Conservation (phyloP, 306 rosid genomes). For the Trichosanthes truncata region DNA sequence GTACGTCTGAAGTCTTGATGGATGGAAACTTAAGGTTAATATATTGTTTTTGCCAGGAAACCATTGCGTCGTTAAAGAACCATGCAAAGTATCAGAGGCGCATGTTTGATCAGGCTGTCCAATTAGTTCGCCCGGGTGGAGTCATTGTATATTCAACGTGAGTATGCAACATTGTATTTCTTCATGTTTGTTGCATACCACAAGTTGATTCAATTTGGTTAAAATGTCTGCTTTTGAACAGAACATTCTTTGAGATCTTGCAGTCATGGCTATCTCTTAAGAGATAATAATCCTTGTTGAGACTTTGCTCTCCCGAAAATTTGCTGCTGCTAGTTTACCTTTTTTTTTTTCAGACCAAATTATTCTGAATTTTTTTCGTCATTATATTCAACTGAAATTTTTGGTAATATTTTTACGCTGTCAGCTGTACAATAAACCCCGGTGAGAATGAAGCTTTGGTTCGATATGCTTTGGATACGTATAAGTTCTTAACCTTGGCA, state of each 20-base stretch:
- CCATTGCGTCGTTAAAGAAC: constrained; percentile 58
- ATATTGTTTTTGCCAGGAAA: constrained; percentile 46
- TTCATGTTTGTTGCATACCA: background rate
- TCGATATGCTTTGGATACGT: constrained; percentile 85
- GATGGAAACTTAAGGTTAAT: background rate
- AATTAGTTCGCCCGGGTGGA: constrained; percentile 74
- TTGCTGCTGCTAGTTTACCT: background rate
- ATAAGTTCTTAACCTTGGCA: constrained; percentile 65
- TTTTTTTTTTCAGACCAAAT: background rate
- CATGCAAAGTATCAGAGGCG: constrained; percentile 77
- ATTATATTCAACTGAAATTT: background rate
- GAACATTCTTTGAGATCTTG: background rate
- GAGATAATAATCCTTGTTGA: background rate
- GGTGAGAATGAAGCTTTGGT: constrained; percentile 98
- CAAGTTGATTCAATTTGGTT: background rate
- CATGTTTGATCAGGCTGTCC: constrained; percentile 95
- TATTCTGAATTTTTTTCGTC: background rate
- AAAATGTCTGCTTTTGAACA: background rate
- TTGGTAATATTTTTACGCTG: background rate
- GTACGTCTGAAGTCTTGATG: background rate
- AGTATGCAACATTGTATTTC: constrained; percentile 20
- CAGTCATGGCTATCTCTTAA: background rate
- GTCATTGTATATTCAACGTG: constrained; percentile 90
- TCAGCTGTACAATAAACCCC: constrained; percentile 88
- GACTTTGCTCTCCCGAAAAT: background rate